phyloP scores from a whole-genome alignment of 495 filamentous ascomycete species.

The Penicillium flavigenum region DNA sequence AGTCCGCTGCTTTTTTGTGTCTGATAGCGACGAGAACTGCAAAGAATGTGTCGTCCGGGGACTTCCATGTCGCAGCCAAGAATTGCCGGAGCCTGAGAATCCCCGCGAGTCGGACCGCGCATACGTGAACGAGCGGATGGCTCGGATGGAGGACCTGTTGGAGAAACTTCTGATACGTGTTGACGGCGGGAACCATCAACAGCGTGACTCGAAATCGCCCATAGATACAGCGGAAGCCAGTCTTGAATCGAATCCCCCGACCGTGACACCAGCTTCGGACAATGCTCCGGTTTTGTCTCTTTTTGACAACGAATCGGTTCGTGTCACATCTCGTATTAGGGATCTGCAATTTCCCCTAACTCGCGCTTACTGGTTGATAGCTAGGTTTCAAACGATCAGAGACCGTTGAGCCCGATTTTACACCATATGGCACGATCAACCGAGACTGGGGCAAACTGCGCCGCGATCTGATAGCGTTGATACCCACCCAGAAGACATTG shows the following conservation, averaged over 20 bases:
- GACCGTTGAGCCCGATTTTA: background rate
- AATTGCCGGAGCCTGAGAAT: conserved; percentile 44
- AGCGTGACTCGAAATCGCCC: background rate
- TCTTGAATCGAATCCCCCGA: background rate
- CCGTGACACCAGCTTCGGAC: conserved; percentile 13
- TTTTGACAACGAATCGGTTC: conserved; percentile 14
- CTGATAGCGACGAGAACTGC: conserved; percentile 34
- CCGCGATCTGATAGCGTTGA: conserved; percentile 6
- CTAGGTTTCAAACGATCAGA: conserved; percentile 12
- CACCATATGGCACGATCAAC: conserved; percentile 3
- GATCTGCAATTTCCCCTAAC: background rate
- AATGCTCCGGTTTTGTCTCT: conserved; percentile 17
- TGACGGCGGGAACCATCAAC: background rate
- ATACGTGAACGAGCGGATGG: conserved; percentile 41
- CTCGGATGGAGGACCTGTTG: conserved; percentile 46
- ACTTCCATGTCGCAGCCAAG: conserved; percentile 50
- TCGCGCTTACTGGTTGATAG: conserved; percentile 1
- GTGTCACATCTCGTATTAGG: background rate
- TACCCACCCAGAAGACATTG: conserved; percentile 10
- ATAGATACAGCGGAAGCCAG: background rate
- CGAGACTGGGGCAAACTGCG: conserved; percentile 14
- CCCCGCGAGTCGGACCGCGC: conserved; percentile 31
- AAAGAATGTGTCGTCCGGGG: conserved; percentile 48
- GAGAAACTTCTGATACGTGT: conserved; percentile 25
- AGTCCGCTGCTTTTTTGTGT: conserved; percentile 19